Evolutionary conservation across 2,329 filamentous ascomycete genomes (phyloP), one percentile per base, ranked within the genome.

Genomic region (Rasamsonia emersonii): DNA sequence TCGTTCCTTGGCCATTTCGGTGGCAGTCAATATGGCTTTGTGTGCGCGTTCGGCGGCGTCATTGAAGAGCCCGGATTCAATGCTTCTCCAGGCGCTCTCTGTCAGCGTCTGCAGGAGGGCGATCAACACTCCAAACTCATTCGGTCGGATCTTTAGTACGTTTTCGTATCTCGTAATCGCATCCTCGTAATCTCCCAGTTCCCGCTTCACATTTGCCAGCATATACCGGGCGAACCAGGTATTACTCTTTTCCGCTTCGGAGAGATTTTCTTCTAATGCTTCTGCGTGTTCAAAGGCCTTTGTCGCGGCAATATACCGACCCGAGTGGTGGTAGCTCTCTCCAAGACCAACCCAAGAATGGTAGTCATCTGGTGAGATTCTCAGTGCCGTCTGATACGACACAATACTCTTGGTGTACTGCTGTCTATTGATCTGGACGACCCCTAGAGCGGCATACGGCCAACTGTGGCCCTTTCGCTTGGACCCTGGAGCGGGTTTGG

Each of bases 151-250:
- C 14, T 67, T 60, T 28, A 93, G 69, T 5, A 96, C 86, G 8
- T 72, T 65, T 44, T 76, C 72, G 49, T 96, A 94, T 4, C 86
- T 74, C 16, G 65, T 56, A 37, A 93, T 82, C 0, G 91, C 84
- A 33, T 83, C 78, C 38, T 94, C 82, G 46, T 81, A 93, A 24
- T 93, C 80, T n/a, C 86, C 86, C 28, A 96, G 70, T 52, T 96
- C 89, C 33, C 88, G 77, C 56, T 86, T 86, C 33, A 98, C 84
- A 49, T 98, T 96, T 24, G 86, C 88, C 38, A 96, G 74, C 80
- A 98, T 93, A 57, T 95, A 95, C 51, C 85, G 85, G 5, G 88
- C 88, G 54, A 95, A 98, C 91, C 91, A 98, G 7, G 75, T 82
- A 44, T 93, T 82, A 0, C 73, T 77, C 13, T 65, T 53, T 19